Percentiles rank a stretch among this genome's conserved stretches.
These are phyloP conservation scores for Leptodermis oblonga DNA, from an alignment of 257 asterid species.

Conservation along the genomic window DNA sequence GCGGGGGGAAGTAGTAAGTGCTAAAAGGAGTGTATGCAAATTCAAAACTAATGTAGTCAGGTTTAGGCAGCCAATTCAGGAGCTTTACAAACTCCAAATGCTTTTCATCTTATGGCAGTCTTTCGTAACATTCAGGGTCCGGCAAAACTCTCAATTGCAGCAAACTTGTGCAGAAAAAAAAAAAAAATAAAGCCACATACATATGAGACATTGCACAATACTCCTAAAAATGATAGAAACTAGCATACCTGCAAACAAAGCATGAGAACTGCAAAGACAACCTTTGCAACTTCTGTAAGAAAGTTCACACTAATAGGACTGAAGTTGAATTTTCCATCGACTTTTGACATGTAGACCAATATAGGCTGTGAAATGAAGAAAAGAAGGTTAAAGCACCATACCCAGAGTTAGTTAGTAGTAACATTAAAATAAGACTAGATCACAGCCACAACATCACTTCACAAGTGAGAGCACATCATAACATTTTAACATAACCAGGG, in stretches of 20 bases:
- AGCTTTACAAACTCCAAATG: background rate
- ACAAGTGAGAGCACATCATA: background rate
- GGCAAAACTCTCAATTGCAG: background rate
- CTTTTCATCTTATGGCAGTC: background rate
- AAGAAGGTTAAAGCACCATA: constrained; percentile 11
- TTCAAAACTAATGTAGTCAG: background rate
- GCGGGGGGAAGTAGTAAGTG: no score
- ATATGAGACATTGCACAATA: background rate
- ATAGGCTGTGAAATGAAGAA: constrained; percentile 56
- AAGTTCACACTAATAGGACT: constrained; percentile 98
- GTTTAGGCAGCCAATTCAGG: background rate
- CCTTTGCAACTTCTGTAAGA: constrained; percentile 80
- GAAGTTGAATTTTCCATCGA: constrained; percentile 87
- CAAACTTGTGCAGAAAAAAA: background rate
- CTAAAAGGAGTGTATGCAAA: background rate
- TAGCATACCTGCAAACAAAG: constrained; percentile 76
- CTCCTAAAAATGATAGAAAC: constrained; percentile 11
- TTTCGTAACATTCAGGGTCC: background rate
- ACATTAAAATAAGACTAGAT: background rate
- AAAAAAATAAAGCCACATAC: background rate
- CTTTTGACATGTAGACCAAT: constrained; percentile 93
- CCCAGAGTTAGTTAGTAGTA: background rate
- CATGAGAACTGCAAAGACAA: constrained; percentile 80
- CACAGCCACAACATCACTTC: background rate
- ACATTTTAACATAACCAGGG: background rate